Conservation (phyloP, 805 yeast genomes). For the Candida succiphila region DNA sequence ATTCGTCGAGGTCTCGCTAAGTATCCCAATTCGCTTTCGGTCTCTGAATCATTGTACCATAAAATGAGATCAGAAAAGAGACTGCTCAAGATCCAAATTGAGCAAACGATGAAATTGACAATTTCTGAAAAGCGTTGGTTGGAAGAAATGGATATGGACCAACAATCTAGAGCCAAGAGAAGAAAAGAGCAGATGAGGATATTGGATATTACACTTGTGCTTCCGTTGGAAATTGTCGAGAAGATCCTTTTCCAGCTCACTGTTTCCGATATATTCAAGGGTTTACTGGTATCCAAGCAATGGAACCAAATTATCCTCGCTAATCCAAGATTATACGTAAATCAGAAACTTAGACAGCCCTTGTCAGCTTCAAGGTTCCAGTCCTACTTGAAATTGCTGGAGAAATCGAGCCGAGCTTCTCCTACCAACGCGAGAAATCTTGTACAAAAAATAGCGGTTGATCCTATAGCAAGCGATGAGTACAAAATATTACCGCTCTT, state of each 20-base stretch:
- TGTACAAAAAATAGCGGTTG: too few relatives aligned
- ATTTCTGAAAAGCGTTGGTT: constrained; percentile 3
- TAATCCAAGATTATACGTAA: constrained; percentile 6
- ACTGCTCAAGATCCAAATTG: too few relatives aligned
- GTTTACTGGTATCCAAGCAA: constrained; percentile 7
- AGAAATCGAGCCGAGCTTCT: too few relatives aligned
- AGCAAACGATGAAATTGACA: too few relatives aligned
- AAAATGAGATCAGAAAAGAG: constrained; percentile 4
- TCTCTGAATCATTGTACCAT: constrained; percentile 23
- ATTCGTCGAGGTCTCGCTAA: constrained; percentile 23
- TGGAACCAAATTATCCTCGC: constrained; percentile 9
- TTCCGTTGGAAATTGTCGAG: constrained; percentile 17
- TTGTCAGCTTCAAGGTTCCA: too few relatives aligned
- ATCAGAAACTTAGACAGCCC: constrained; percentile 6
- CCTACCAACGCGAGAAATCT: too few relatives aligned
- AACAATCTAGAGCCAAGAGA: not conserved
- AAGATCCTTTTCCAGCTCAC: constrained; percentile 7
- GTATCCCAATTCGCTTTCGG: too few relatives aligned
- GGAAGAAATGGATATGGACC: not conserved
- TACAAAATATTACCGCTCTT: too few relatives aligned
- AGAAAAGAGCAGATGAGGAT: not conserved
- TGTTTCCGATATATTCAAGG: constrained; percentile 6
- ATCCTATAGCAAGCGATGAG: too few relatives aligned
- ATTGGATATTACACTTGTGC: constrained; percentile 11
- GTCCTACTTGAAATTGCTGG: too few relatives aligned